Percentiles rank a stretch among this genome's conserved stretches.
Conservation (phyloP, 164 flowering plant genomes). For the Nymphaea colorata region DNA sequence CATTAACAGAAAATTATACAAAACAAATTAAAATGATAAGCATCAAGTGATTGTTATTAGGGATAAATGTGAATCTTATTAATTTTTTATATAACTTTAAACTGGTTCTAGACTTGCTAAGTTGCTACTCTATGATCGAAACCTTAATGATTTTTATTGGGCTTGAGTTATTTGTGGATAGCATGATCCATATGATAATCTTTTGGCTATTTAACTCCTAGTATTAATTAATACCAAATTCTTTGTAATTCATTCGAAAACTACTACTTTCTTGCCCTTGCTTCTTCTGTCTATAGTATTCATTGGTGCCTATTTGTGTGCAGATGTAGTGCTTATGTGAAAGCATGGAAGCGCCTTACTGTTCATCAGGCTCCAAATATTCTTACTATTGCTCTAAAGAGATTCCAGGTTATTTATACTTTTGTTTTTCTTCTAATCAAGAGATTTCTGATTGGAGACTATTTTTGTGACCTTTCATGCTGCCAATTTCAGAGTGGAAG, state of each 20-base stretch:
- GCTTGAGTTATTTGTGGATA: too few species aligned
- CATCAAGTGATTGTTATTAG: too few species aligned
- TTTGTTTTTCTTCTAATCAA: neutral
- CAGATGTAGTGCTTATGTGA: conserved; percentile 94
- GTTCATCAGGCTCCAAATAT: conserved; percentile 70
- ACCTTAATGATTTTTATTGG: too few species aligned
- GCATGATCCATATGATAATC: too few species aligned
- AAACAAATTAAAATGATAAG: too few species aligned
- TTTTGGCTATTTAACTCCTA: too few species aligned
- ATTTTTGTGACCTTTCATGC: neutral
- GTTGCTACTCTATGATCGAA: too few species aligned
- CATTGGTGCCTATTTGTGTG: conserved; percentile 2
- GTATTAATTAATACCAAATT: too few species aligned
- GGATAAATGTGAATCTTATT: too few species aligned
- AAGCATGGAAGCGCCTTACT: conserved; percentile 81
- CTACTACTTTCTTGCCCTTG: neutral
- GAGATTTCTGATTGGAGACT: neutral
- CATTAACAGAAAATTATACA: too few species aligned
- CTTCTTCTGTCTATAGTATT: neutral
- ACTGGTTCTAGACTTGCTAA: too few species aligned
- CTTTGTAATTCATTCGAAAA: neutral
- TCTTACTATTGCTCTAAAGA: conserved; percentile 87
- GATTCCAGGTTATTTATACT: conserved; percentile 63
- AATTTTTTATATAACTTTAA: too few species aligned
- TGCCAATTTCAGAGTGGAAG: conserved; percentile 63